Percentiles rank a stretch among this genome's conserved stretches.
phyloP scores from a whole-genome alignment of 345 rosid genomes.

The Eutrema japonicum region DNA sequence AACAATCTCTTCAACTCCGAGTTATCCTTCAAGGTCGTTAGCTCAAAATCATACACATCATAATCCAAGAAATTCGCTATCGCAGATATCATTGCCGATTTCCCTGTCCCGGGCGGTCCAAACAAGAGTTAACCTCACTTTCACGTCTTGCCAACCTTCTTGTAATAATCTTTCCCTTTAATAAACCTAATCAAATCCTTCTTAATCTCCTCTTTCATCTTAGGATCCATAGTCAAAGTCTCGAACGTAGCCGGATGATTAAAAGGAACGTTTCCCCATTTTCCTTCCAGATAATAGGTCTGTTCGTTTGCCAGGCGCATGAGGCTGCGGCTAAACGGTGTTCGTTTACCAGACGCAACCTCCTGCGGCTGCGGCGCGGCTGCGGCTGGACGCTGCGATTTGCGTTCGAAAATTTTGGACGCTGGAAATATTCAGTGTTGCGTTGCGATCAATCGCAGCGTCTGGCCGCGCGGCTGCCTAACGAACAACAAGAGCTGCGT shows the following conservation, averaged over 20 bases:
- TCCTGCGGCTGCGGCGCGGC: no score
- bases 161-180: conserved; percentile 58
- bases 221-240: conserved; percentile 63
- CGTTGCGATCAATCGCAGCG: no score
- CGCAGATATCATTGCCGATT: conserved; percentile 70
- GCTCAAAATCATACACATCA: conserved; percentile 75
- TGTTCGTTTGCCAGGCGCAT: no score
- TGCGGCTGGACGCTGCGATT: no score
- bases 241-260: conserved; percentile 65
- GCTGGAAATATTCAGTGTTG: no score
- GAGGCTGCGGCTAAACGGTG: no score
- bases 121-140: conserved; percentile 54
- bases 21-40: conserved; percentile 59
- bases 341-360: no score
- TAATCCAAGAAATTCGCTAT: conserved; percentile 67
- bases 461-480: no score
- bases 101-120: conserved; percentile 61
- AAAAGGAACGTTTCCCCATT: conserved; percentile 48
- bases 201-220: conserved; percentile 52
- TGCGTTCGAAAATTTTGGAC: no score
- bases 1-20: conserved; percentile 56
- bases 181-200: conserved; percentile 58
- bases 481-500: no score
- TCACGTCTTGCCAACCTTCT: conserved; percentile 69
- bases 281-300: conserved; percentile 21